These are phyloP conservation scores for Penicillium glabrum DNA, from an alignment of 2,329 filamentous ascomycete species.

Conservation along the genomic window DNA sequence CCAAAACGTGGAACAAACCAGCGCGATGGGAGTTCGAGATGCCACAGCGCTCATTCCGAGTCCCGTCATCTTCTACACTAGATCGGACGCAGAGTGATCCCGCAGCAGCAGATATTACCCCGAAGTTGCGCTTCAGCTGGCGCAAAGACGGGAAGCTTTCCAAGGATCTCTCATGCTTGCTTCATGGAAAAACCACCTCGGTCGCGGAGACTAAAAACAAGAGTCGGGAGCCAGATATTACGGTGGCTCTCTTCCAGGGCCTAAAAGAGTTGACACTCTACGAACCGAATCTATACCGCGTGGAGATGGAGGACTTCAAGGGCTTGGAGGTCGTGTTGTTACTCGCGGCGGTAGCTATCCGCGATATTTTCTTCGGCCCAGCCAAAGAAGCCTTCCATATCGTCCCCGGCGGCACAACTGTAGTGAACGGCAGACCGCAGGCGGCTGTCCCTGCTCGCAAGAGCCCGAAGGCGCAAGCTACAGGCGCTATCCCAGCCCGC, in stretches of 20 bases:
- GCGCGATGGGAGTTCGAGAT: slow-evolving; percentile 91
- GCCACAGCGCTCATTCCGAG: slow-evolving; percentile 78
- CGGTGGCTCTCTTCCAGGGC: slow-evolving; percentile 80
- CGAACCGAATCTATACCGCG: slow-evolving; percentile 84
- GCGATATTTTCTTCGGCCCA: slow-evolving; percentile 63
- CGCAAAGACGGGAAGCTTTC: slow-evolving; percentile 81
- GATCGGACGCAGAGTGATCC: slow-evolving; percentile 70
- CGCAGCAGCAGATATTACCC: slow-evolving; percentile 55
- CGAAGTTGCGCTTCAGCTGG: slow-evolving; percentile 84
- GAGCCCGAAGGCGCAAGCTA: slow-evolving; percentile 37
- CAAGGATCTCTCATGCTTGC: slow-evolving; percentile 84
- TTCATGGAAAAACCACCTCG: slow-evolving; percentile 73
- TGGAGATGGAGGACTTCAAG: slow-evolving; percentile 92
- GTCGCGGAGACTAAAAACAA: slow-evolving; percentile 64
- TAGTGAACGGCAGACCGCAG: slow-evolving; percentile 2
- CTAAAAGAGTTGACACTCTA: slow-evolving; percentile 82
- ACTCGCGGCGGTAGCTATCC: slow-evolving; percentile 60
- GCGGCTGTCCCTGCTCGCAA: slow-evolving; percentile 4
- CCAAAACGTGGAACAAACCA: slow-evolving; percentile 75
- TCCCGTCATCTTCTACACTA: slow-evolving; percentile 74
- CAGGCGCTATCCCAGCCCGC: slow-evolving; percentile 11
- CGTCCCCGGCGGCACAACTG: slow-evolving; percentile 7
- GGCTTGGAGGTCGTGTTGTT: slow-evolving; percentile 81
- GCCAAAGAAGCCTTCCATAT: slow-evolving; percentile 79
- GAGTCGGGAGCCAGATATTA: slow-evolving; percentile 91